A percentile compares a stretch with the other conserved stretches of the same genome.
phyloP scores from a whole-genome alignment of 257 asterid genomes.

The Nemophila menziesii region DNA sequence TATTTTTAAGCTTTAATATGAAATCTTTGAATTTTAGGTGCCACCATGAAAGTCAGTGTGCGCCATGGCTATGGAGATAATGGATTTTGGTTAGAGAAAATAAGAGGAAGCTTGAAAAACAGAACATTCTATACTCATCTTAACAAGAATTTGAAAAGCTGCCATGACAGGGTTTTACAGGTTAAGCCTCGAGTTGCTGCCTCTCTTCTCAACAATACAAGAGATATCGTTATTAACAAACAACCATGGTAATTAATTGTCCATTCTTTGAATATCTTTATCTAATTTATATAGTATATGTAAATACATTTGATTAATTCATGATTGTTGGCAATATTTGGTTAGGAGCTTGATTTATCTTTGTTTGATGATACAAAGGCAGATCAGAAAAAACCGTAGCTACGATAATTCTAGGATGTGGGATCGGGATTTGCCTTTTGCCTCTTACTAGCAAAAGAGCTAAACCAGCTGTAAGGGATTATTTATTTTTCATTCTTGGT shows the following conservation, averaged over 20 bases:
- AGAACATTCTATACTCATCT: conserved; percentile 16
- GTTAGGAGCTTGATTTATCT: conserved; percentile 42
- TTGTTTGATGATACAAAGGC: conserved; percentile 37
- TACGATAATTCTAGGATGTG: conserved; percentile 80
- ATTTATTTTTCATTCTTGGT: neutral
- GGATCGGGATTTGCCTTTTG: conserved; percentile 93
- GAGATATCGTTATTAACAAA: conserved; percentile 56
- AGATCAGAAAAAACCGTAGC: conserved; percentile 77
- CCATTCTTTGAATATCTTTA: no score
- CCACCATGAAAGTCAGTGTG: conserved; percentile 31
- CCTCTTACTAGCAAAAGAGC: conserved; percentile 91
- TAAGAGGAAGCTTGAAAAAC: conserved; percentile 26
- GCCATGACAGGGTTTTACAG: conserved; percentile 17
- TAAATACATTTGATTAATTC: no score
- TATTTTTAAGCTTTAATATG: no score
- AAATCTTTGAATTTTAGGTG: no score
- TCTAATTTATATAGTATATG: no score
- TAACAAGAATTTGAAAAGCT: conserved; percentile 16
- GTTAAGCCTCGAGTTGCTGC: conserved; percentile 43
- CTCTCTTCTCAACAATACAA: conserved; percentile 58
- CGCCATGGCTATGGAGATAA: conserved; percentile 16
- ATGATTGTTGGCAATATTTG: conserved; percentile 8
- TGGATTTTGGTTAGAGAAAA: conserved; percentile 40
- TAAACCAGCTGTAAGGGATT: conserved; percentile 78
- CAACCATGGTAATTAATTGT: conserved; percentile 53